These are phyloP conservation scores for Hypholoma fasciculare DNA, from an alignment of 768 basidiomycete genomes.

Conservation along the genomic window DNA sequence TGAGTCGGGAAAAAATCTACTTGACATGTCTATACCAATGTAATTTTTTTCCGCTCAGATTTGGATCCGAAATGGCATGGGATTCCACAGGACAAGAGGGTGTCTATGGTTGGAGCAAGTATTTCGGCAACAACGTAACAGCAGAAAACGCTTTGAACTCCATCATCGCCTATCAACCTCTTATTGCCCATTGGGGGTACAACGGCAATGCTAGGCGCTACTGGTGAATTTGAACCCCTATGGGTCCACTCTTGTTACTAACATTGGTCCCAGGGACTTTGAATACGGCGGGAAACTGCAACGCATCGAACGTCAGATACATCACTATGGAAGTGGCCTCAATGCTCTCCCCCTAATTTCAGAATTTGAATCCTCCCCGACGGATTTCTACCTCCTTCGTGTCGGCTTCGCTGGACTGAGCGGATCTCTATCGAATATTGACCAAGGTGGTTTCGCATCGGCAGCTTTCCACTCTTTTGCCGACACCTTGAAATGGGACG, in stretches of 20 bases:
- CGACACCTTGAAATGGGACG: conserved; percentile 59
- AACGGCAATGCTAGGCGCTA: conserved; percentile 60
- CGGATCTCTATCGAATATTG: conserved; percentile 56
- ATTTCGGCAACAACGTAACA: conserved; percentile 52
- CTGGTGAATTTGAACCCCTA: conserved; percentile 33
- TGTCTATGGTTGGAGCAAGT: conserved; percentile 53
- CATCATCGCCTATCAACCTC: conserved; percentile 56
- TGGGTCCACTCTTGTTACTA: neutral
- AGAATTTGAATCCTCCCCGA: conserved; percentile 45
- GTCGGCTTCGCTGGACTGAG: conserved; percentile 52
- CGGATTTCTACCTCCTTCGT: conserved; percentile 51
- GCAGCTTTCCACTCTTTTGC: conserved; percentile 63
- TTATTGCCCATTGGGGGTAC: conserved; percentile 62
- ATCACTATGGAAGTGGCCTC: conserved; percentile 58
- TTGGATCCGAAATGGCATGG: conserved; percentile 64
- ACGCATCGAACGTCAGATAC: conserved; percentile 56
- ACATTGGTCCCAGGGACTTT: conserved; percentile 43
- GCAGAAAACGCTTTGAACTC: conserved; percentile 54
- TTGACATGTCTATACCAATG: neutral
- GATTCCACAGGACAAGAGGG: conserved; percentile 59
- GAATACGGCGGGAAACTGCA: conserved; percentile 56
- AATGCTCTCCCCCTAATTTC: conserved; percentile 55
- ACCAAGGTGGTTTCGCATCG: conserved; percentile 55
- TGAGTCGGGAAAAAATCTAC: conserved; percentile 24
- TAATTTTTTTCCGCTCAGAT: conserved; percentile 30